These are phyloP conservation scores for Botrytis squamosa DNA, from an alignment of 2,329 filamentous ascomycete genomes.

Conservation along the genomic window DNA sequence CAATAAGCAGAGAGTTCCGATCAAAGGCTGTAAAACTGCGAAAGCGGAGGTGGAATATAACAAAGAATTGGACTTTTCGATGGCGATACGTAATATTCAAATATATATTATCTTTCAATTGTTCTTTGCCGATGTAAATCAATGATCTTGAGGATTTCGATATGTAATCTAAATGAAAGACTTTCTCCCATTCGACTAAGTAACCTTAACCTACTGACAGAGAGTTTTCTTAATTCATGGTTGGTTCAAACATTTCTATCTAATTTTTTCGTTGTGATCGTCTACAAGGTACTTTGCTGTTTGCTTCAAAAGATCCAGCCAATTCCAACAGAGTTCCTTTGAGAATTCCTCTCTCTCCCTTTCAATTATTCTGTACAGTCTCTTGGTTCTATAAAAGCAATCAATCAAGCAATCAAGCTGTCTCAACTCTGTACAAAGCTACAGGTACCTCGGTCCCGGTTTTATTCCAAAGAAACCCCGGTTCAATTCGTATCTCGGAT, in stretches of 20 bases:
- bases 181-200: background rate
- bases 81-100: constrained; percentile 4
- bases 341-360: no score
- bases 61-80: background rate
- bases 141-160: background rate
- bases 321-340: background rate
- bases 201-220: background rate
- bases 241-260: background rate
- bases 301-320: background rate
- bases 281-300: background rate
- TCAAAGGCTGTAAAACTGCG: constrained; percentile 6
- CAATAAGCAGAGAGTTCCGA: background rate
- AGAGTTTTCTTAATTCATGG: background rate
- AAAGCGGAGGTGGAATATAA: background rate
- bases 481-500: background rate
- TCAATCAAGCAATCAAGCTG: background rate
- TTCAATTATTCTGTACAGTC: background rate
- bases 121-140: background rate
- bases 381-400: background rate
- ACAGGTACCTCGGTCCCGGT: background rate
- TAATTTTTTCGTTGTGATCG: background rate
- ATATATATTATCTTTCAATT: background rate
- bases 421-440: background rate
- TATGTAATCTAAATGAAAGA: background rate
- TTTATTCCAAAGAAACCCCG: background rate